Percentiles rank a stretch among this genome's conserved stretches.
Evolutionary conservation across 164 flowering plant species (phyloP).

Genomic region (Berberis vulgaris): DNA sequence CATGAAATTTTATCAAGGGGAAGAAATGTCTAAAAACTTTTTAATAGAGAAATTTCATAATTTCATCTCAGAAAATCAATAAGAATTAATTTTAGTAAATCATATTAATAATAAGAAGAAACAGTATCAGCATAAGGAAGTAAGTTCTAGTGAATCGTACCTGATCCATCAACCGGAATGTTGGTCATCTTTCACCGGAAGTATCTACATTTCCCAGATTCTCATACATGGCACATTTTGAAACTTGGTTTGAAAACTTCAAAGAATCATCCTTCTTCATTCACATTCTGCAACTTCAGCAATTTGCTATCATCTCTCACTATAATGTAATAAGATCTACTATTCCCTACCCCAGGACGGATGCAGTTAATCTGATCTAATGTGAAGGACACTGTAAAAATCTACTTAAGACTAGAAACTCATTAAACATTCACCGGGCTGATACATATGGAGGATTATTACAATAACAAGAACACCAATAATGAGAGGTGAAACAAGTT

Average conservation of each 20-base stretch:
- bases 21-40: too few species aligned
- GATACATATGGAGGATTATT: slow-evolving; percentile 4
- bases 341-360: slow-evolving; percentile 10
- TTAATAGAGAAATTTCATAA: too few species aligned
- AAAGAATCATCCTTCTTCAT: background rate
- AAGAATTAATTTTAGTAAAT: too few species aligned
- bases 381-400: slow-evolving; percentile 10
- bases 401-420: slow-evolving; percentile 10
- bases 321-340: slow-evolving; percentile 6
- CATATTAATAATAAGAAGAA: too few species aligned
- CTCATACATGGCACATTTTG: too few species aligned
- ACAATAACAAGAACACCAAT: slow-evolving; percentile 12
- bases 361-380: slow-evolving; percentile 12
- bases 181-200: too few species aligned
- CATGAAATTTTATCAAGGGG: too few species aligned
- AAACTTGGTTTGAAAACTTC: background rate
- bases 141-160: too few species aligned
- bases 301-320: slow-evolving; percentile 3
- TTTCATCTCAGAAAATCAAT: too few species aligned
- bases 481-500: slow-evolving; percentile 18
- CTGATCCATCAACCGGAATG: too few species aligned
- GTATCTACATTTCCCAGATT: too few species aligned
- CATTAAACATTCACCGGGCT: slow-evolving; percentile 4
- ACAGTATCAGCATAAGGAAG: too few species aligned
- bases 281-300: slow-evolving; percentile 5